phyloP scores from a whole-genome alignment of 2,329 filamentous ascomycete genomes.

The Alternaria longipes region DNA sequence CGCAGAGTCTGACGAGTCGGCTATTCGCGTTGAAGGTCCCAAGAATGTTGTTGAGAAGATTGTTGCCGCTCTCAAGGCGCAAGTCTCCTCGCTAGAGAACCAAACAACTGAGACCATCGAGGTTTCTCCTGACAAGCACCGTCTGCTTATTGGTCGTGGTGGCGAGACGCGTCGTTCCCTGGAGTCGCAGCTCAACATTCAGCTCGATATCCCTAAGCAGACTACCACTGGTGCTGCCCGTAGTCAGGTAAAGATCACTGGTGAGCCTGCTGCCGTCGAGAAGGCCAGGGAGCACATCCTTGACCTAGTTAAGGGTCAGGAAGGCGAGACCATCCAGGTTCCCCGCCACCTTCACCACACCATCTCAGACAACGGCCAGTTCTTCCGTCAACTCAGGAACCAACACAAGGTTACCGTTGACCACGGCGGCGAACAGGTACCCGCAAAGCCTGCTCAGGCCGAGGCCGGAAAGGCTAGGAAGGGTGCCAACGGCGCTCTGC shows the following conservation, averaged over 20 bases:
- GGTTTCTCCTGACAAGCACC: slow-evolving; percentile 88
- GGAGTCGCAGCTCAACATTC: slow-evolving; percentile 85
- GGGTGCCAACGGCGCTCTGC: slow-evolving; percentile 72
- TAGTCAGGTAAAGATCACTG: slow-evolving; percentile 86
- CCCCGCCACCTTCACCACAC: slow-evolving; percentile 84
- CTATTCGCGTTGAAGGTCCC: slow-evolving; percentile 88
- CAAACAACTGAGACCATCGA: slow-evolving; percentile 82
- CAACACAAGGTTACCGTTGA: slow-evolving; percentile 91
- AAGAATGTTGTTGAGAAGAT: slow-evolving; percentile 89
- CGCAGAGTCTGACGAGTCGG: slow-evolving; percentile 80
- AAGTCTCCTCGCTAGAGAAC: slow-evolving; percentile 83
- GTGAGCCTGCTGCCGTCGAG: slow-evolving; percentile 79
- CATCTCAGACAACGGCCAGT: slow-evolving; percentile 86
- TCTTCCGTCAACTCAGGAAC: slow-evolving; percentile 89
- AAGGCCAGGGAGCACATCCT: slow-evolving; percentile 88
- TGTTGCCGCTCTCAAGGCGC: slow-evolving; percentile 78
- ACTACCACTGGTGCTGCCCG: slow-evolving; percentile 72
- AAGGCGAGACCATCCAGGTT: slow-evolving; percentile 86
- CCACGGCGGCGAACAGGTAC: slow-evolving; percentile 81
- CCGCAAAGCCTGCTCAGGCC: slow-evolving; percentile 70
- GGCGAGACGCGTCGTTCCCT: slow-evolving; percentile 86
- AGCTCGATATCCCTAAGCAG: slow-evolving; percentile 90
- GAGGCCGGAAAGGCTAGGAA: slow-evolving; percentile 56
- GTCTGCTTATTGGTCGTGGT: slow-evolving; percentile 88
- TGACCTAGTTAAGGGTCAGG: slow-evolving; percentile 81